Evolutionary conservation across 2,329 filamentous ascomycete species (phyloP).

Genomic region (Hymenoscyphus occultus): DNA sequence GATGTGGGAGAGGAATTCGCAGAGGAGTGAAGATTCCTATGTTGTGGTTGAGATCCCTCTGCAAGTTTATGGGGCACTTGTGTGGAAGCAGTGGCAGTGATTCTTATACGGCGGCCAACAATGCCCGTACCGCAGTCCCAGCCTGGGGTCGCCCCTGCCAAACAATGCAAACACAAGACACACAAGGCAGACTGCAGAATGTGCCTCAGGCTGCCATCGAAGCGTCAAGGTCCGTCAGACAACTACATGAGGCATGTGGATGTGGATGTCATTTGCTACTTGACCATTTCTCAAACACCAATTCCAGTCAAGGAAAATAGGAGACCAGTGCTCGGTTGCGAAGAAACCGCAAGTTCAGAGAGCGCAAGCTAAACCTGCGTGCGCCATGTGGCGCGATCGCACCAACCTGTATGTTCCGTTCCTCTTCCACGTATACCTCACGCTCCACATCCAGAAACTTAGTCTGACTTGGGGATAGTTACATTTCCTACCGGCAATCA

Average conservation of each 20-base stretch:
- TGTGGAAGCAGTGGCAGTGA: slow-evolving; percentile 1
- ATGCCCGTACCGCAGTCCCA: slow-evolving; percentile 6
- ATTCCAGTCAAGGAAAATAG: not conserved
- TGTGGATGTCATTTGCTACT: slow-evolving; percentile 8
- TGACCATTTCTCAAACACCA: not conserved
- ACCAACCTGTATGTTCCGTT: slow-evolving; percentile 81
- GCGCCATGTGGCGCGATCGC: slow-evolving; percentile 97
- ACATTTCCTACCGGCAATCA: slow-evolving; percentile 98
- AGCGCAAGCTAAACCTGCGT: slow-evolving; percentile 16
- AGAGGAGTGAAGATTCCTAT: not conserved
- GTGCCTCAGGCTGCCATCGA: slow-evolving; percentile 9
- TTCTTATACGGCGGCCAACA: slow-evolving; percentile 10
- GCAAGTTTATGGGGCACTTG: not conserved
- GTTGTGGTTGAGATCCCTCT: slow-evolving; percentile 1
- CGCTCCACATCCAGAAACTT: slow-evolving; percentile 1
- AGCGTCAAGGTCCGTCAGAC: slow-evolving; percentile 9
- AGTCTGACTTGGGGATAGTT: slow-evolving; percentile 54
- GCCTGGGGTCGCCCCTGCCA: not conserved
- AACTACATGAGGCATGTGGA: slow-evolving; percentile 15
- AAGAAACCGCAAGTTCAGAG: slow-evolving; percentile 13
- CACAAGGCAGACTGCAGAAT: not conserved
- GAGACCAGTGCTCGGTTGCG: not conserved
- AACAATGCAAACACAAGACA: not conserved
- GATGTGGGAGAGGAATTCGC: slow-evolving; percentile 3
- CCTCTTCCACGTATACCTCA: slow-evolving; percentile 24